A percentile compares a stretch with the other conserved stretches of the same genome.
Evolutionary conservation across 208 protist species (phyloP).

Genomic region (Angomonas desouzai): DNA sequence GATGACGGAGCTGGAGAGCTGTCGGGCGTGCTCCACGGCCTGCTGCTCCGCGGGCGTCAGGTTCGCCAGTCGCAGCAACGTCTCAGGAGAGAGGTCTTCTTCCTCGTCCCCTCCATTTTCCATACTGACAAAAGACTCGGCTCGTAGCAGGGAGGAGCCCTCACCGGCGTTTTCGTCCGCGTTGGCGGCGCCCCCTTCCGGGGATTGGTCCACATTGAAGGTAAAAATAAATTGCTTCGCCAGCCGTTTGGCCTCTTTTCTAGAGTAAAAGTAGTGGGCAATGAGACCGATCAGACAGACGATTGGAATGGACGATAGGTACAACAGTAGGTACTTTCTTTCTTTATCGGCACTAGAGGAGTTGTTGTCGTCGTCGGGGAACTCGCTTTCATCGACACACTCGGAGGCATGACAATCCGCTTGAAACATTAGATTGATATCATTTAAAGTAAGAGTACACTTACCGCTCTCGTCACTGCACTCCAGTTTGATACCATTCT

Average conservation of each 20-base stretch:
- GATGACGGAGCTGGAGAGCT: slow-evolving; percentile 39
- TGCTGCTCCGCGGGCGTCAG: slow-evolving; percentile 28
- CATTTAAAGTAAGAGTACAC: slow-evolving; percentile 55
- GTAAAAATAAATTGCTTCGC: slow-evolving; percentile 54
- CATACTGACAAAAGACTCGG: neutral
- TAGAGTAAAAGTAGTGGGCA: slow-evolving; percentile 31
- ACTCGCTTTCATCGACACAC: slow-evolving; percentile 57
- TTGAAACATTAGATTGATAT: slow-evolving; percentile 65
- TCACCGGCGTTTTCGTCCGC: slow-evolving; percentile 10
- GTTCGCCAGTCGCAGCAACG: slow-evolving; percentile 20
- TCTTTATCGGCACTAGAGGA: slow-evolving; percentile 9
- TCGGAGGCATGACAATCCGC: slow-evolving; percentile 62
- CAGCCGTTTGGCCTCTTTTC: slow-evolving; percentile 23
- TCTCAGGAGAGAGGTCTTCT: slow-evolving; percentile 16
- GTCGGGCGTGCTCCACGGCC: slow-evolving; percentile 31
- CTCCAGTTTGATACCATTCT: slow-evolving; percentile 48
- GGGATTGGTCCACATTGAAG: slow-evolving; percentile 38
- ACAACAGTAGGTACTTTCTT: slow-evolving; percentile 19
- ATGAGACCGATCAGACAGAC: slow-evolving; percentile 25
- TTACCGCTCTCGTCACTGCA: slow-evolving; percentile 28
- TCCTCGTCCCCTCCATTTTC: slow-evolving; percentile 12
- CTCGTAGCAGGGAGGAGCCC: neutral
- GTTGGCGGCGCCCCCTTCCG: slow-evolving; percentile 7
- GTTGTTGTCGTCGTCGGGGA: slow-evolving; percentile 23
- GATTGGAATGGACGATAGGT: slow-evolving; percentile 28